phyloP scores from a whole-genome alignment of 1,284 basidiomycete genomes.

The Austroboletus sp. region DNA sequence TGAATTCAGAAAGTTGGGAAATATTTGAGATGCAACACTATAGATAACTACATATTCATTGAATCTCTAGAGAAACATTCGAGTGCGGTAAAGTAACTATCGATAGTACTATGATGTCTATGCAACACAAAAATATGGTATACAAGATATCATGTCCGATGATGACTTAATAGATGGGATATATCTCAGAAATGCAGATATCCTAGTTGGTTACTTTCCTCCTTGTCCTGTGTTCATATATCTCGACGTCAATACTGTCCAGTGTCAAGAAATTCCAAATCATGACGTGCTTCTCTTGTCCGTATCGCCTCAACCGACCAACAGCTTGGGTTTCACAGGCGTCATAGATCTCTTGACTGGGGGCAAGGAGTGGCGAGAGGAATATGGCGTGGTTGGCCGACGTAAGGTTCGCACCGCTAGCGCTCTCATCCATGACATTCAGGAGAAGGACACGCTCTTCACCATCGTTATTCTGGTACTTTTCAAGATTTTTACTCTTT shows the following conservation, averaged over 20 bases:
- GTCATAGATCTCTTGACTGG: slow-evolving; percentile 73
- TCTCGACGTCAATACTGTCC: slow-evolving; percentile 82
- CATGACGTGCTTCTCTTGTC: slow-evolving; percentile 73
- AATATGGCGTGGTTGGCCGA: slow-evolving; percentile 93
- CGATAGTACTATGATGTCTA: not conserved
- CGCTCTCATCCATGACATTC: slow-evolving; percentile 89
- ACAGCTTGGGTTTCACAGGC: slow-evolving; percentile 87
- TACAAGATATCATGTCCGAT: slow-evolving; percentile 12
- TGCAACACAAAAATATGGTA: slow-evolving; percentile 4
- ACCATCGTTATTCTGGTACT: slow-evolving; percentile 72
- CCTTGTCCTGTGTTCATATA: slow-evolving; percentile 50
- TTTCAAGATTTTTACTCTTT: slow-evolving; percentile 75
- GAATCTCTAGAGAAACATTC: no score
- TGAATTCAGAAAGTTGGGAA: not conserved
- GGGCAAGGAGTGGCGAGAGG: slow-evolving; percentile 80
- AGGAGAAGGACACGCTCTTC: slow-evolving; percentile 77
- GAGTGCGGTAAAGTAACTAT: not conserved
- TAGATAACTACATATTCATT: no score
- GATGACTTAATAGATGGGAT: slow-evolving; percentile 3
- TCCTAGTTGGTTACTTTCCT: slow-evolving; percentile 26
- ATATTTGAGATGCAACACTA: no score
- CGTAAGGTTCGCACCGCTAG: slow-evolving; percentile 88
- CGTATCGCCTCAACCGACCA: slow-evolving; percentile 81
- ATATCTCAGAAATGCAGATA: not conserved
- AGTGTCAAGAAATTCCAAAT: slow-evolving; percentile 76